These are phyloP conservation scores for Penicillium silybi DNA, from an alignment of 495 filamentous ascomycete genomes.

Conservation along the genomic window DNA sequence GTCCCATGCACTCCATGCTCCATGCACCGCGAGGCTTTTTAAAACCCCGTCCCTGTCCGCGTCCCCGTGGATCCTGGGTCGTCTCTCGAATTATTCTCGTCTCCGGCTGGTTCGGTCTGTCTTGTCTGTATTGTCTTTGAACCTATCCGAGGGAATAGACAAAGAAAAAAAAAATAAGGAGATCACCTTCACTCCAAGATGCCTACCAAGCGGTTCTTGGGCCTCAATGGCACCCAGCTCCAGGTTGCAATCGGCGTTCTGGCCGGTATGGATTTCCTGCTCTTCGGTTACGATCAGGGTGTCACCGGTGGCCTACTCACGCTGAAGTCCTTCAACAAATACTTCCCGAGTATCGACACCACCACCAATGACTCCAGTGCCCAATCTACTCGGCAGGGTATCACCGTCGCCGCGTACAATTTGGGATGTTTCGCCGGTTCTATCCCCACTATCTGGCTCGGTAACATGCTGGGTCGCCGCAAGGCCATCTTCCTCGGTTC, in stretches of 20 bases:
- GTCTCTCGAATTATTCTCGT: slow-evolving; percentile 3
- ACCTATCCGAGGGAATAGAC: neutral
- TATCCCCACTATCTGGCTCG: slow-evolving; percentile 54
- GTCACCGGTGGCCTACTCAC: slow-evolving; percentile 59
- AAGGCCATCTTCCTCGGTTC: slow-evolving; percentile 55
- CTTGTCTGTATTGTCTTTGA: neutral
- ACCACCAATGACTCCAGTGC: slow-evolving; percentile 29
- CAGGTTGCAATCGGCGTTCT: slow-evolving; percentile 65
- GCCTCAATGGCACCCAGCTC: slow-evolving; percentile 61
- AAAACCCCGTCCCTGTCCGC: slow-evolving; percentile 8
- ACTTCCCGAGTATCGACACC: slow-evolving; percentile 56
- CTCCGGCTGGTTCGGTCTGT: neutral
- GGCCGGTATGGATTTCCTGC: slow-evolving; percentile 67
- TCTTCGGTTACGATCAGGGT: slow-evolving; percentile 57
- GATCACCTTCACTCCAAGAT: slow-evolving; percentile 14
- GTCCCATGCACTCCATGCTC: slow-evolving; percentile 2
- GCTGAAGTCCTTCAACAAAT: slow-evolving; percentile 47
- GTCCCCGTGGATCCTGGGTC: slow-evolving; percentile 8
- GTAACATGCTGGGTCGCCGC: slow-evolving; percentile 55
- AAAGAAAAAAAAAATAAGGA: neutral
- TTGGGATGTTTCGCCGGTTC: slow-evolving; percentile 63
- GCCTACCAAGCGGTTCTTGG: slow-evolving; percentile 47
- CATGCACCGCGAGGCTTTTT: slow-evolving; percentile 8
- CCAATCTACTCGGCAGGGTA: slow-evolving; percentile 56
- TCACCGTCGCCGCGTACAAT: slow-evolving; percentile 63